Base-by-base conservation (phyloP, 2,329 filamentous ascomycete genomes). In the Ascochyta fabae region DNA sequence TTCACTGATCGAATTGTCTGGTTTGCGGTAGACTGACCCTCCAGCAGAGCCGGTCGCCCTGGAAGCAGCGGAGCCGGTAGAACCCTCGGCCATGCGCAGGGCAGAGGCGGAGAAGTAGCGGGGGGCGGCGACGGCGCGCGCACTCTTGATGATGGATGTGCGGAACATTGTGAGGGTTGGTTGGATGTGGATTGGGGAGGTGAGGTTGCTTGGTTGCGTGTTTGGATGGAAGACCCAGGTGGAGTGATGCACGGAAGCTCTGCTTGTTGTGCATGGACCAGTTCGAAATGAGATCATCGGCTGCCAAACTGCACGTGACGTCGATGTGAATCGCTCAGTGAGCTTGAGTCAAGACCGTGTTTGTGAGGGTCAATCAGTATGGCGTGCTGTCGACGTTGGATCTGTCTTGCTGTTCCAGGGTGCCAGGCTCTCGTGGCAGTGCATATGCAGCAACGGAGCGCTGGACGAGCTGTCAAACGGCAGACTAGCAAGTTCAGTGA, bases 51-150 rank as follows among this genome's bases (percentile, higher is more conserved):
- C 79, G 31, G 73, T 75, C 13, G 77, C 64, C 59, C 80, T 72
- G 16, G 77, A 72, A 22, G 70, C 48, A 42, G 75, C 79, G 27
- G 76, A 75, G 47, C 79, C 79, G 53, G 79, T 75, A 53, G 80
- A 77, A 33, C 79, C 80, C 55, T 77, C 78, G 45, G 76, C 68
- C 77, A 80, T 78, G 55, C 72, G 70, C 44, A 76, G 73, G 47
- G 77, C 67, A 36, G 76, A 73, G 55, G 74, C 69, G 52, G 77
- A 77, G 74, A 83, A 79, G 62, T 74, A 68, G 72, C 74, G 71
- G 51, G 66, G 63, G 39, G 74, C 65, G 56, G 73, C 70, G 57
- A 74, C 62, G 49, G 71, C 68, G 62, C 75, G 77, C 55, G 72
- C 68, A 59, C 69, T 70, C 68, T 76, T 76, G 71, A 74, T 67